Conservation (phyloP, 306 rosid species). For the Cucurbita argyrosperma region DNA sequence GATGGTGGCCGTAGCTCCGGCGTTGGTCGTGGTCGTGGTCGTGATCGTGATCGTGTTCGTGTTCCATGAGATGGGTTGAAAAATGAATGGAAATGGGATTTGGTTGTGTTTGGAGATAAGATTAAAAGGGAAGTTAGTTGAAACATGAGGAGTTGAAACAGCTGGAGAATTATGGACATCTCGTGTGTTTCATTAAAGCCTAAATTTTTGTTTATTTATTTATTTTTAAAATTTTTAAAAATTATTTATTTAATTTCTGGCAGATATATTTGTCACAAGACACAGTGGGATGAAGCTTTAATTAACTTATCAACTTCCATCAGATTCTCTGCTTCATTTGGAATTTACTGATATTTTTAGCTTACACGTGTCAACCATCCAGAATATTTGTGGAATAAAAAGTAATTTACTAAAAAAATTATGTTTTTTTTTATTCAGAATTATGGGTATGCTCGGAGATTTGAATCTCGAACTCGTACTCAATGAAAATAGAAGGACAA, state of each 20-base stretch:
- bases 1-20: conserved; percentile 9
- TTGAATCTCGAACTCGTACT: too few relatives aligned
- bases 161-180: conserved; percentile 36
- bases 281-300: not conserved
- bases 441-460: too few relatives aligned
- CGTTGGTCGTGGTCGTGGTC: conserved; percentile 3
- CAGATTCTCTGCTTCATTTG: not conserved
- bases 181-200: conserved; percentile 32
- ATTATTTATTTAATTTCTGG: not conserved
- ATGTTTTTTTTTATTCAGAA: too few relatives aligned
- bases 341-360: not conserved
- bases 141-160: conserved; percentile 22
- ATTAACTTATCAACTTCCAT: not conserved
- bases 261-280: not conserved
- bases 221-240: too few relatives aligned
- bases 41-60: conserved; percentile 4
- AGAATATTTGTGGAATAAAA: too few relatives aligned
- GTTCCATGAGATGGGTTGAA: conserved; percentile 4
- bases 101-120: not conserved
- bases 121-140: conserved; percentile 17
- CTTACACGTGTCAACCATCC: not conserved
- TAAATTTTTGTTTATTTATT: not conserved
- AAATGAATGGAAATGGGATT: not conserved
- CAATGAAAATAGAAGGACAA: too few relatives aligned
- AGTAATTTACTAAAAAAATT: too few relatives aligned